Evolutionary conservation across 768 basidiomycete species (phyloP).

Genomic region (Crepidotus variabilis): DNA sequence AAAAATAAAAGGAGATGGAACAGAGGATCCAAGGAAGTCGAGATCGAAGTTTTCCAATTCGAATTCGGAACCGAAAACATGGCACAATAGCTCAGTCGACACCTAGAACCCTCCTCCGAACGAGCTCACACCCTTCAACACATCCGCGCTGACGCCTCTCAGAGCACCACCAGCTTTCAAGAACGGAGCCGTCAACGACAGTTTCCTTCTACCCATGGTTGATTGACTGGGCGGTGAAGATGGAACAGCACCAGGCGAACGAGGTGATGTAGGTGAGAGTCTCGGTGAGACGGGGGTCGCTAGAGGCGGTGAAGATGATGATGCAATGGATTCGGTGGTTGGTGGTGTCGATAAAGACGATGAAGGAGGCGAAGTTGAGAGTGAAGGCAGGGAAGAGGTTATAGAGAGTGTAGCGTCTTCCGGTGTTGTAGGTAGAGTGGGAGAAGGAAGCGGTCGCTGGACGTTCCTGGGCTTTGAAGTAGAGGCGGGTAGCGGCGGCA

Average conservation of each 20-base stretch:
- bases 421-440: background rate
- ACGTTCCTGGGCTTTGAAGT: background rate
- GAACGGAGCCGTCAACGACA: slow-evolving; percentile 29
- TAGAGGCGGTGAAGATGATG: background rate
- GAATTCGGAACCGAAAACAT: too few relatives aligned
- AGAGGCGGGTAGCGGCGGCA: background rate
- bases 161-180: slow-evolving; percentile 22
- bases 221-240: background rate
- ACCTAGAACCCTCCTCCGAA: background rate
- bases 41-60: too few relatives aligned
- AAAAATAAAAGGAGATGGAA: too few relatives aligned
- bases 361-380: background rate
- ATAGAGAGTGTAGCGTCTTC: background rate
- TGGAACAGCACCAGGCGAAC: background rate
- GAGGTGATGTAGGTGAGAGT: background rate
- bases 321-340: background rate
- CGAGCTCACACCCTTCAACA: slow-evolving; percentile 40
- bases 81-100: too few relatives aligned
- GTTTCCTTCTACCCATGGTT: slow-evolving; percentile 13
- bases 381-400: background rate
- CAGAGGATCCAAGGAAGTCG: too few relatives aligned
- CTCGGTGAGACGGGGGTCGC: background rate
- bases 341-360: background rate
- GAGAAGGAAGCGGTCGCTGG: background rate
- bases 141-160: slow-evolving; percentile 28